Percentiles rank a stretch among this genome's conserved stretches.
Evolutionary conservation across 1,139 yeast species (phyloP).

Genomic region (Suhomyces wounanorum): DNA sequence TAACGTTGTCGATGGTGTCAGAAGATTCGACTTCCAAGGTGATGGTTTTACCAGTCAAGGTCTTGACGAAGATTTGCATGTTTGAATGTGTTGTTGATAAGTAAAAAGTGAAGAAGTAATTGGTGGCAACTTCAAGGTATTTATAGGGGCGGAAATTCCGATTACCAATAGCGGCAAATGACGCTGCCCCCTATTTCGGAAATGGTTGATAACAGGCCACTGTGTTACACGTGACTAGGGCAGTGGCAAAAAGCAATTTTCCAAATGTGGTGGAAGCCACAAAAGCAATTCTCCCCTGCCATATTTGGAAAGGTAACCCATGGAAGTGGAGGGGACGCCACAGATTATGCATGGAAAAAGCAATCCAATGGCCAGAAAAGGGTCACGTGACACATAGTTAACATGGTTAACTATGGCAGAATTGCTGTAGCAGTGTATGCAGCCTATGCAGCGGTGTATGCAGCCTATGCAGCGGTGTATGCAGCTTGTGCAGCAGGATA

Average conservation of each 20-base stretch:
- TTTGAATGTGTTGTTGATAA: conserved; percentile 1
- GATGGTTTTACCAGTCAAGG: conserved; percentile 71
- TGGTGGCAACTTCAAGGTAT: conserved; percentile 17
- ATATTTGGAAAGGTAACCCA: conserved; percentile 5
- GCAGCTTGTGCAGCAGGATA: neutral
- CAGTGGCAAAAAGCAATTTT: conserved; percentile 9
- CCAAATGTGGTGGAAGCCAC: conserved; percentile 4
- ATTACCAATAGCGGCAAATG: conserved; percentile 11
- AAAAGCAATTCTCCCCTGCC: conserved; percentile 9
- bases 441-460: neutral
- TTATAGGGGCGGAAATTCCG: conserved; percentile 12
- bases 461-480: no score
- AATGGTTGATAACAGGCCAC: conserved; percentile 13
- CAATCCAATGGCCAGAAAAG: neutral
- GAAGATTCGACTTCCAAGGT: conserved; percentile 72
- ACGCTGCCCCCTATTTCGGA: conserved; percentile 16
- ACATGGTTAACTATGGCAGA: neutral
- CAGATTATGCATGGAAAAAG: conserved; percentile 7
- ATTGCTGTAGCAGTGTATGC: neutral
- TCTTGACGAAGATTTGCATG: conserved; percentile 47
- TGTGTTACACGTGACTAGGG: conserved; percentile 12
- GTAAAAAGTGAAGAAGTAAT: neutral
- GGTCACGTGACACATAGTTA: conserved; percentile 1
- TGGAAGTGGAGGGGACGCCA: neutral
- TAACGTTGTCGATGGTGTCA: conserved; percentile 69